phyloP scores from a whole-genome alignment of 2,329 filamentous ascomycete genomes.

The Lanzia echinophila region DNA sequence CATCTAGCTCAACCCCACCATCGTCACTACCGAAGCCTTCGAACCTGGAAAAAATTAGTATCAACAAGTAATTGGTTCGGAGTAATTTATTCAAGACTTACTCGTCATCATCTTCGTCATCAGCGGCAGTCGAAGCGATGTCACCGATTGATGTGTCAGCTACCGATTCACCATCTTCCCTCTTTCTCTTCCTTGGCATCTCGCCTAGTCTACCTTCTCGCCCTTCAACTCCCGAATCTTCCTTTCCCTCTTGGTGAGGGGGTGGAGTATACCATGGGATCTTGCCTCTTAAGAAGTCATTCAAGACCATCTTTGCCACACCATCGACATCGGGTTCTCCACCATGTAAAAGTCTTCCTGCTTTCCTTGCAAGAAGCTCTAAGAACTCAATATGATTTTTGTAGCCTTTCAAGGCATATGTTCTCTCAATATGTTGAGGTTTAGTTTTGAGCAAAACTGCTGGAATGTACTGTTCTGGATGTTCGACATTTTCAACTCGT shows the following conservation, averaged over 20 bases:
- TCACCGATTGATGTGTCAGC: slow-evolving; percentile 34
- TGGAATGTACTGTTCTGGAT: slow-evolving; percentile 92
- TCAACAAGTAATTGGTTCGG: neutral
- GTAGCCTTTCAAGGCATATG: slow-evolving; percentile 82
- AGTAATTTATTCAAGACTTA: neutral
- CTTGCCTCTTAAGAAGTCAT: slow-evolving; percentile 91
- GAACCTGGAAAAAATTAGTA: slow-evolving; percentile 30
- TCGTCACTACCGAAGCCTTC: slow-evolving; percentile 43
- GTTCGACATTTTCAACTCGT: slow-evolving; percentile 90
- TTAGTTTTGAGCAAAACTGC: slow-evolving; percentile 77
- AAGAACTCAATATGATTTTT: slow-evolving; percentile 74
- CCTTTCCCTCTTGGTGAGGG: slow-evolving; percentile 50
- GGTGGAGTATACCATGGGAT: slow-evolving; percentile 93
- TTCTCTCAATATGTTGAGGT: slow-evolving; percentile 81
- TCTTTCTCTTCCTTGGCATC: slow-evolving; percentile 75
- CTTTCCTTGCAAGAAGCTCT: slow-evolving; percentile 79
- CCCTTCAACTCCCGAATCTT: slow-evolving; percentile 52
- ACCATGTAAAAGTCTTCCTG: slow-evolving; percentile 77
- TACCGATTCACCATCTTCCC: slow-evolving; percentile 47
- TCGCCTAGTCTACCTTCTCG: slow-evolving; percentile 76
- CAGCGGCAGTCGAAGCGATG: slow-evolving; percentile 25
- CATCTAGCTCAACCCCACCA: slow-evolving; percentile 24
- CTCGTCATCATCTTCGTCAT: slow-evolving; percentile 27
- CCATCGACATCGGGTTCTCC: slow-evolving; percentile 95
- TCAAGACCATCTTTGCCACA: slow-evolving; percentile 93